Conservation (phyloP, 2,329 filamentous ascomycete species). For the Trichoderma sp. region DNA sequence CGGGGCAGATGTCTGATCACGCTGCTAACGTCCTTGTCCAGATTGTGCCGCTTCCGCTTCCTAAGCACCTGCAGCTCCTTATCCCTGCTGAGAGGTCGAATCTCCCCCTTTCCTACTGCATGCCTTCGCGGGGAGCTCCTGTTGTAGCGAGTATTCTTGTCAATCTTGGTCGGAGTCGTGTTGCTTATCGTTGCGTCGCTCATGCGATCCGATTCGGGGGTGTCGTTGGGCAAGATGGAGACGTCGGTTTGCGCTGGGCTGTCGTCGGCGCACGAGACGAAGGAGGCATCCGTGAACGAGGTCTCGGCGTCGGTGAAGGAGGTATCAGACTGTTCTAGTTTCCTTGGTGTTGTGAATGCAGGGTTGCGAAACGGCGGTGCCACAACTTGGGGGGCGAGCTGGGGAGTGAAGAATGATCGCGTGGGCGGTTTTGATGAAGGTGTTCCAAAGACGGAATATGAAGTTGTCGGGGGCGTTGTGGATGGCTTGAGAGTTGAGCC, state of each 20-base stretch:
- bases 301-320: slow-evolving; percentile 49
- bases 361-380: slow-evolving; percentile 60
- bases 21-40: slow-evolving; percentile 53
- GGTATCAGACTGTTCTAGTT: slow-evolving; percentile 56
- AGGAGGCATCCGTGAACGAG: not conserved
- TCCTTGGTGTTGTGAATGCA: slow-evolving; percentile 62
- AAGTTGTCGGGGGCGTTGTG: slow-evolving; percentile 32
- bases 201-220: slow-evolving; percentile 50
- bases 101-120: slow-evolving; percentile 62
- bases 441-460: slow-evolving; percentile 39
- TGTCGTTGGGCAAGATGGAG: slow-evolving; percentile 53
- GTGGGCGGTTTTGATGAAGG: slow-evolving; percentile 43
- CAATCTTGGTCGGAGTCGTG: slow-evolving; percentile 47
- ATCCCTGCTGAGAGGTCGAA: slow-evolving; percentile 47
- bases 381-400: slow-evolving; percentile 41
- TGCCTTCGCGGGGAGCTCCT: slow-evolving; percentile 41
- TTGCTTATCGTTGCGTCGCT: slow-evolving; percentile 43
- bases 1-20: slow-evolving; percentile 43
- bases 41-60: slow-evolving; percentile 53
- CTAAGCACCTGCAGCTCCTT: slow-evolving; percentile 37
- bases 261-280: slow-evolving; percentile 54
- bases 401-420: slow-evolving; percentile 48
- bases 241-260: slow-evolving; percentile 59
- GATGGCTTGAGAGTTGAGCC: slow-evolving; percentile 39
- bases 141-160: slow-evolving; percentile 47